Conservation (phyloP, 495 filamentous ascomycete genomes). For the Daldinia caldariorum region DNA sequence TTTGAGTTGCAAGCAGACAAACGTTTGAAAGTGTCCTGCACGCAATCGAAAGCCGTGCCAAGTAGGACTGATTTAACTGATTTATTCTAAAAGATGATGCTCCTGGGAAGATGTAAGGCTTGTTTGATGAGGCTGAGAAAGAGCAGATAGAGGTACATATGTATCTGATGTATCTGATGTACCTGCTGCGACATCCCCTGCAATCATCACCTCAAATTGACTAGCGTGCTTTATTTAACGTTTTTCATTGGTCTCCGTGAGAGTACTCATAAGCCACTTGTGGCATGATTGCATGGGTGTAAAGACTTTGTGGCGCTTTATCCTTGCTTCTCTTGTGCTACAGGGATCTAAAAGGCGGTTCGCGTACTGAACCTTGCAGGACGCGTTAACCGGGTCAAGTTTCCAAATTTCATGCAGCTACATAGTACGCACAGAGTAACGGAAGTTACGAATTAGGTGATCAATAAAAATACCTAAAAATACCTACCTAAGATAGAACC, state of each 20-base stretch:
- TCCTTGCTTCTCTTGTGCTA: background rate
- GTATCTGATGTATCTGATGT: no score
- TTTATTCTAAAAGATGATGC: slow-evolving; percentile 11
- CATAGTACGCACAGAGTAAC: no score
- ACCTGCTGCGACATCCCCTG: background rate
- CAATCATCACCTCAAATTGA: slow-evolving; percentile 8
- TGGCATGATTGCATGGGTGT: background rate
- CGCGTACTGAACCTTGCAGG: background rate
- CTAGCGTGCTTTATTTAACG: background rate
- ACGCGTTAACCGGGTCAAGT: background rate
- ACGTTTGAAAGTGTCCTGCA: background rate
- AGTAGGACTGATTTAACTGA: background rate
- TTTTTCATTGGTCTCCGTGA: background rate
- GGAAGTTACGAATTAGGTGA: no score
- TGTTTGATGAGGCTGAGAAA: slow-evolving; percentile 38
- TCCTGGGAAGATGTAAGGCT: slow-evolving; percentile 25
- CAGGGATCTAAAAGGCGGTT: slow-evolving; percentile 1
- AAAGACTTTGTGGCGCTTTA: background rate
- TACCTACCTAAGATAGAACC: no score
- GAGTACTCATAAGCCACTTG: background rate
- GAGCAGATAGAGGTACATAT: background rate
- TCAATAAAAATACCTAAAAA: no score
- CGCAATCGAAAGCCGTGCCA: slow-evolving; percentile 11
- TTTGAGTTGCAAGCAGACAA: background rate
- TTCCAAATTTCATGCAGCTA: no score